A percentile compares a stretch with the other conserved stretches of the same genome.
Conservation (phyloP, 306 rosid genomes). For the Cyclanthera cordifolia region DNA sequence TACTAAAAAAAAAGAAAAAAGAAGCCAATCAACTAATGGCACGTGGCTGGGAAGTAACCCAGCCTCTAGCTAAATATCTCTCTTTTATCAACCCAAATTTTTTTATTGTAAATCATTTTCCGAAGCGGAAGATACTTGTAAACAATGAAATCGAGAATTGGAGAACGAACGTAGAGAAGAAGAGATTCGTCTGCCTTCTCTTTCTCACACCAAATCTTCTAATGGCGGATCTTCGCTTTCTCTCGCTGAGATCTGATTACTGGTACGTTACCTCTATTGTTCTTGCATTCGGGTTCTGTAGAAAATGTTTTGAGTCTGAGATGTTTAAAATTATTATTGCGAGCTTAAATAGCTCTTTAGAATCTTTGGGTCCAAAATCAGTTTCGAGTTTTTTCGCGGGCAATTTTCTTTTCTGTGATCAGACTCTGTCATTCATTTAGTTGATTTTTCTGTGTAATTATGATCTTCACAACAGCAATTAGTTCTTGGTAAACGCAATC, state of each 20-base stretch:
- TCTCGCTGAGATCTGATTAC: neutral
- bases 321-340: neutral
- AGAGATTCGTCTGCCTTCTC: neutral
- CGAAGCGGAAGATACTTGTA: neutral
- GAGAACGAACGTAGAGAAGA: neutral
- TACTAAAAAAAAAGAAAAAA: no score
- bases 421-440: neutral
- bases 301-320: neutral
- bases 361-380: neutral
- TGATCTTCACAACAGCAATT: neutral
- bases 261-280: neutral
- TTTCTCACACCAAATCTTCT: neutral
- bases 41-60: no score
- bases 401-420: neutral
- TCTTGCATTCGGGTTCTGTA: neutral
- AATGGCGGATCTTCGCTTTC: neutral
- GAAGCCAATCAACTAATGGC: no score
- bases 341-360: neutral
- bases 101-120: neutral
- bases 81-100: no score
- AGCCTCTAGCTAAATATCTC: no score
- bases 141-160: neutral
- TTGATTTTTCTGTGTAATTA: neutral
- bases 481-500: neutral
- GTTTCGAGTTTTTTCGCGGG: neutral